Percentiles rank a stretch among this genome's conserved stretches.
Conservation (phyloP, 331 rosid species). For the Malus hybrid region DNA sequence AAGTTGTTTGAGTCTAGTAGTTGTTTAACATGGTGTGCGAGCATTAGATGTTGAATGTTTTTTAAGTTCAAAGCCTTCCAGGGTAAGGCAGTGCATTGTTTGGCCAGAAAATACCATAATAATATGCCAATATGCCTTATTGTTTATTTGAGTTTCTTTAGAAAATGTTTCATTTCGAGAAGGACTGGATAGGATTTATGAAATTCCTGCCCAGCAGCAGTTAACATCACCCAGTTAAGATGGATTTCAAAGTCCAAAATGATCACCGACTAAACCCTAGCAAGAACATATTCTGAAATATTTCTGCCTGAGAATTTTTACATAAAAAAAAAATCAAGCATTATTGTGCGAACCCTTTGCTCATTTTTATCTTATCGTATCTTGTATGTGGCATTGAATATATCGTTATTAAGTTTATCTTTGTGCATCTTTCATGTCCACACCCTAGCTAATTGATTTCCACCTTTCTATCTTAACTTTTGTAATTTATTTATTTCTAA, state of each 20-base stretch:
- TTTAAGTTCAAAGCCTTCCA: too few species aligned
- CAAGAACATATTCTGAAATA: neutral
- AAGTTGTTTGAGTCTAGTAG: neutral
- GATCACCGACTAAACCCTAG: neutral
- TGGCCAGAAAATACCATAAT: too few species aligned
- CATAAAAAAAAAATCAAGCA: neutral
- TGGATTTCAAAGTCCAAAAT: neutral
- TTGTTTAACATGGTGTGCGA: neutral
- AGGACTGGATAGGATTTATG: too few species aligned
- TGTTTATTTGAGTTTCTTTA: too few species aligned
- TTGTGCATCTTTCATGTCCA: conserved; percentile 2
- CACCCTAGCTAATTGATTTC: neutral
- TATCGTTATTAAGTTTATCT: conserved; percentile 2
- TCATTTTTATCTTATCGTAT: conserved; percentile 3
- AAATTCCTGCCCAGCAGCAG: too few species aligned
- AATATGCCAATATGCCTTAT: too few species aligned
- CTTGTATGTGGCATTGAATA: neutral
- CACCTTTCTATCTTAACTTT: neutral
- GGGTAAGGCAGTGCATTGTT: too few species aligned
- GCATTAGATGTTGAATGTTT: neutral
- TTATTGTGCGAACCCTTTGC: neutral
- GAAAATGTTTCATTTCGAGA: too few species aligned
- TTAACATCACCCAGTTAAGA: too few species aligned
- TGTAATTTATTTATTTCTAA: neutral
- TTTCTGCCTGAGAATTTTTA: neutral